Evolutionary conservation across 495 filamentous ascomycete species (phyloP).

Genomic region (Pseudomonodictys pantanalensis): DNA sequence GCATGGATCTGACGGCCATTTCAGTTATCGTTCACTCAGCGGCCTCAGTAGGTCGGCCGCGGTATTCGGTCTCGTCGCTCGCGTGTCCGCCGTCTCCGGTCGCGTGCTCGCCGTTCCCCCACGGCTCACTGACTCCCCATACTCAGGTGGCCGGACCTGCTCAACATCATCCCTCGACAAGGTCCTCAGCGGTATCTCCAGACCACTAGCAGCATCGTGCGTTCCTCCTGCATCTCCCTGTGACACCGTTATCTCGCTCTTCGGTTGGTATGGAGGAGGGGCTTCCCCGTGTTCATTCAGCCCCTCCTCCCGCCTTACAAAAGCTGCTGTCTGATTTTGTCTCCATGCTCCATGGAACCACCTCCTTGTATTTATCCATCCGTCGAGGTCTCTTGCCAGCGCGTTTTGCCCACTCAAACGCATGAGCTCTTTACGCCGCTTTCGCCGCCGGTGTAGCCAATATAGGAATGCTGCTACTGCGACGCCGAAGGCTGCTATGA

Average conservation of each 20-base stretch:
- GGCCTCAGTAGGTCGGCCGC: no score
- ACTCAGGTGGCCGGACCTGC: conserved; percentile 37
- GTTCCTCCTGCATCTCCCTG: background rate
- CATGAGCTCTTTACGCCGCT: conserved; percentile 26
- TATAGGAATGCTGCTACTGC: conserved; percentile 32
- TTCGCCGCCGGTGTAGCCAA: conserved; percentile 34
- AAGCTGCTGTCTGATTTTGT: conserved; percentile 12
- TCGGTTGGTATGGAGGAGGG: conserved; percentile 43
- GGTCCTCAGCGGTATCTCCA: conserved; percentile 38
- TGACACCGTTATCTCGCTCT: conserved; percentile 8
- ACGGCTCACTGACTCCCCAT: conserved; percentile 9
- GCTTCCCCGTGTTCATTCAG: conserved; percentile 46
- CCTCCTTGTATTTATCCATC: conserved; percentile 34
- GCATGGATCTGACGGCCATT: no score
- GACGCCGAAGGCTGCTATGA: conserved; percentile 39
- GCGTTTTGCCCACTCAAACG: conserved; percentile 36
- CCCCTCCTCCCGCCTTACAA: conserved; percentile 39
- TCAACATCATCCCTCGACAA: conserved; percentile 34
- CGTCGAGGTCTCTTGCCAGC: conserved; percentile 39
- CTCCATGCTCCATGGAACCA: conserved; percentile 38
- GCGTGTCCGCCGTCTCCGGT: conserved; percentile 5
- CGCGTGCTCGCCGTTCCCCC: background rate
- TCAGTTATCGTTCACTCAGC: no score
- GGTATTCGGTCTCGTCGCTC: background rate
- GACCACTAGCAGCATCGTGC: conserved; percentile 2